Evolutionary conservation across 2,329 filamentous ascomycete genomes (phyloP), one percentile per base, ranked within the genome.

Genomic region (Penicillium aurantiogriseum): DNA sequence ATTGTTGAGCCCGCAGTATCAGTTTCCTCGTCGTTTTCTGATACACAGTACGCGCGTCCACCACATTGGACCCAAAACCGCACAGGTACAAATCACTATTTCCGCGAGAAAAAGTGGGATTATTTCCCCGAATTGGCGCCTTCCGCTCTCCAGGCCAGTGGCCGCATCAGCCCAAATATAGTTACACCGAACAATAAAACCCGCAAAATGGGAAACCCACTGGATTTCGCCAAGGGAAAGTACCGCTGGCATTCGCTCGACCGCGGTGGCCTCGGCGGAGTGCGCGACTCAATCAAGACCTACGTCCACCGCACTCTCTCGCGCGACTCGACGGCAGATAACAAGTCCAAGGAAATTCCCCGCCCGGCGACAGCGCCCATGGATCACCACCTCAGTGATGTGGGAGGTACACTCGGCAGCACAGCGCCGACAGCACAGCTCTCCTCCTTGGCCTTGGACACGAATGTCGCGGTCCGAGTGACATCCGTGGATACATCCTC

Each of bases 91-190:
- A 72, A 70, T 54, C 72, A 73, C 58, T 76, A 75, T 45, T 76
- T 76, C 45, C 67, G 73, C 7, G 73, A 76, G 45, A 76, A 76
- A 63, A 76, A 74, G 58, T 76, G 71, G 72, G 72, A 76, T 59
- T 74, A 74, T 60, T 76, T 76, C 56, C 74, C 74, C 1, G 74
- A 76, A 56, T 49, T 76, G 33, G 74, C 69, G 0, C 70, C 71
- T 3, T 67, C 69, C 4, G 58, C 65, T n/a, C 9, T 67, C 5
- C 66, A 62, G 23, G 45, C 56, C 29, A 57, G 17, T 25, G 60
- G 43, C 15, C 60, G 47, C 39, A 51, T 19, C 42, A 65, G 50
- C 56, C 56, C 60, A 17, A 60, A 46, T 36, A 60, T 49, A 42
- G 56, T 38, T 7, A 17, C 52, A 4, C 52, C 33, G 4, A 40